These are phyloP conservation scores for Tillandsia leiboldiana DNA, from an alignment of 176 grass and related monocot species.

Conservation along the genomic window DNA sequence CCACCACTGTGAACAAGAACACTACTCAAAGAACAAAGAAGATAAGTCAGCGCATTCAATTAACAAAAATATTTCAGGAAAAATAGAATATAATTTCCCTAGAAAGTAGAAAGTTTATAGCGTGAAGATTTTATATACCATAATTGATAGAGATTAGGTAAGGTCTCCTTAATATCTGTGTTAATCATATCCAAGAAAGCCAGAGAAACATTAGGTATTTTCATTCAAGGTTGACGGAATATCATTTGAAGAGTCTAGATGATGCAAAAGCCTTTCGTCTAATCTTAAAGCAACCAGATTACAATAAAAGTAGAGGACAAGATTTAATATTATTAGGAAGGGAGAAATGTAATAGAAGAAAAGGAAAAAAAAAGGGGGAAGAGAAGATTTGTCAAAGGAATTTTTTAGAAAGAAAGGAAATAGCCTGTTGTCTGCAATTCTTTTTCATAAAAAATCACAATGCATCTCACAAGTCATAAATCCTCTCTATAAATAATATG, in stretches of 20 bases:
- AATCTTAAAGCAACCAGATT: no score
- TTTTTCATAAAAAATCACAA: not conserved
- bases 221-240: no score
- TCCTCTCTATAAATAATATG: not conserved
- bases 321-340: no score
- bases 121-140: not conserved
- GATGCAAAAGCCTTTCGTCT: no score
- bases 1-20: constrained; percentile 27
- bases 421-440: not conserved
- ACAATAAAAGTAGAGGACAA: no score
- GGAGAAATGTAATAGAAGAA: no score
- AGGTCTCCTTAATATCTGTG: no score
- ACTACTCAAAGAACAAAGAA: constrained; percentile 7
- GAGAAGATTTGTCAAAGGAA: not conserved
- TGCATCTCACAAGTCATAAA: not conserved
- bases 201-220: no score
- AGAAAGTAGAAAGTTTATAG: not conserved
- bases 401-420: constrained; percentile 15
- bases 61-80: not conserved
- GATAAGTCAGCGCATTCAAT: not conserved
- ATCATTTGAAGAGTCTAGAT: no score
- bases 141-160: no score
- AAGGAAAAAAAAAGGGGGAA: not conserved
- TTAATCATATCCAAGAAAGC: no score
- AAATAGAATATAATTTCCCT: not conserved